Conservation (phyloP, 2,329 filamentous ascomycete genomes). For the Fusarium sp. region DNA sequence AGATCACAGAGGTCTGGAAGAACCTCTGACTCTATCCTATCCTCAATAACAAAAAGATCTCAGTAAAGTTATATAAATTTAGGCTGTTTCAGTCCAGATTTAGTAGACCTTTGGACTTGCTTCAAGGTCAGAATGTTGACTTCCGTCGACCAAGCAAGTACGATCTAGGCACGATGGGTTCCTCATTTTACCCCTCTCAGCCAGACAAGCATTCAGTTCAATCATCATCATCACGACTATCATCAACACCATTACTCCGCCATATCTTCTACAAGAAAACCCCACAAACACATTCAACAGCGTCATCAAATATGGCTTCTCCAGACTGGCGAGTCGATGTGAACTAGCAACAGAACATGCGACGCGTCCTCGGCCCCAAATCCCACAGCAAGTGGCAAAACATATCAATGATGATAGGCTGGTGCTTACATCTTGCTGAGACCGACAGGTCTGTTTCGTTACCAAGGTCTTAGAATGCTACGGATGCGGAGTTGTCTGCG, state of each 20-base stretch:
- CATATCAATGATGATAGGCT: background rate
- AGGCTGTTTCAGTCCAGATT: background rate
- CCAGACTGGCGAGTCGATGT: background rate
- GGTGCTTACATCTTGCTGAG: background rate
- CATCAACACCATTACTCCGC: background rate
- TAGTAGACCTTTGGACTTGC: background rate
- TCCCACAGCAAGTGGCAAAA: background rate
- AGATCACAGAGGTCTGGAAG: background rate
- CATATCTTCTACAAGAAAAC: background rate
- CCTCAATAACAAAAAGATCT: background rate
- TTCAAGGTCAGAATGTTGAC: background rate
- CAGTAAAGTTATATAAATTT: background rate
- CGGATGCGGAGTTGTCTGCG: background rate
- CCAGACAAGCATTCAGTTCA: background rate
- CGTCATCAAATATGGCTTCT: background rate
- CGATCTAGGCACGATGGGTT: background rate
- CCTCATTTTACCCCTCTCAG: background rate
- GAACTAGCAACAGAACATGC: background rate
- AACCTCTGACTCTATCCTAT: background rate
- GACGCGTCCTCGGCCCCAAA: background rate
- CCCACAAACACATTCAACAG: background rate
- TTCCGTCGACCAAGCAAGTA: background rate
- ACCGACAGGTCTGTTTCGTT: background rate
- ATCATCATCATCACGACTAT: background rate
- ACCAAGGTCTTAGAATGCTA: background rate